Base-by-base conservation (phyloP, 108 stramenopile species). In the Skeletonema costatum region DNA sequence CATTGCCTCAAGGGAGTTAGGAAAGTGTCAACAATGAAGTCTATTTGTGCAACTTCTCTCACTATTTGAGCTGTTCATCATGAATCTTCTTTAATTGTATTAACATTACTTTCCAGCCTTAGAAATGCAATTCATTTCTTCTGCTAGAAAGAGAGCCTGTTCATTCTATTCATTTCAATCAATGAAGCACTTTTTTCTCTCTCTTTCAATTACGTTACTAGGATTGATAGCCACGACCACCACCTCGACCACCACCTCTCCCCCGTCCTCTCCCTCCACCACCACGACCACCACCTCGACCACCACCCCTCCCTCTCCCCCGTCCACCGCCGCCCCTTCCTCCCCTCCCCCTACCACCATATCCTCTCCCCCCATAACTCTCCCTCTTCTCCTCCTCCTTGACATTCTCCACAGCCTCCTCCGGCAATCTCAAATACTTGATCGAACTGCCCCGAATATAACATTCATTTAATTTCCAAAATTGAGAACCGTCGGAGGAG, bases 391-490 rank as follows among this genome's bases (percentile, higher is more conserved):
- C 53, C 75, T 73, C 85, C 33, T 94, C 95, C 76, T 95, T 96
- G 13, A 77, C 72, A 2, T 87, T 85, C 60, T 99, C 97, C 63
- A 98, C 74, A 39, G 96, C 85, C 68, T 98, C 96, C 39, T 96
- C 94, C 41, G 96, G 96, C 39, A 99, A 81, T 53, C 98, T 82
- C 41, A 99, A 77, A 72, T 98, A 99, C 83, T 99, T 99, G 64
- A 99, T 92, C 60, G 89, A 89, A 60, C 86, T 90, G n/a, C 99
- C 99, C 33, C 99, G 86, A 19, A 99, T 91, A 77, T 99, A 99
- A 79, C 96, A 97, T 63, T 96, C 93, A 16, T 92, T 89, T 32
- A 99, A 74, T 84, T 98, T 98, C 90, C 93, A 98, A 77, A 99
- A 99, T 71, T 80, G 65, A 60, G 95, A 93, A 2, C 98, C 99